These are phyloP conservation scores for Daldinia sp. DNA, from an alignment of 2,329 filamentous ascomycete genomes.

Conservation along the genomic window DNA sequence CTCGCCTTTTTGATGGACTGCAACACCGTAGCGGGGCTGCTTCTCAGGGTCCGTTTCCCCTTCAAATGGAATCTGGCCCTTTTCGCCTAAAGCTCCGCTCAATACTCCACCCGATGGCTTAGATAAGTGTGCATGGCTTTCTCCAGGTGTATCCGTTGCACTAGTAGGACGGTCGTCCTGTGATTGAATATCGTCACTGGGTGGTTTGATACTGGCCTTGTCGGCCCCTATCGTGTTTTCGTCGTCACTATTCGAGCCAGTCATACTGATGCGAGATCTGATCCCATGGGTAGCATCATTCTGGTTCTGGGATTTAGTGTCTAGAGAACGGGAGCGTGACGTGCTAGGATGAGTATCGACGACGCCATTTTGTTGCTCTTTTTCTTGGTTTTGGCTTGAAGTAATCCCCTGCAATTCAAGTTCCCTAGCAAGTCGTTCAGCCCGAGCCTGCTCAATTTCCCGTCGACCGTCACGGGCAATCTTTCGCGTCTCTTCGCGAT, in stretches of 20 bases:
- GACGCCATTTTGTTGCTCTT: slow-evolving; percentile 10
- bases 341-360: background rate
- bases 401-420: slow-evolving; percentile 39
- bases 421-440: slow-evolving; percentile 49
- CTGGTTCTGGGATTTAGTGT: background rate
- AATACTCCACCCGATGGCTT: slow-evolving; percentile 8
- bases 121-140: slow-evolving; percentile 8
- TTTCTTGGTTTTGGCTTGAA: slow-evolving; percentile 4
- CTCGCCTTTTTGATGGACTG: slow-evolving; percentile 6
- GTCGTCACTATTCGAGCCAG: background rate
- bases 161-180: slow-evolving; percentile 8
- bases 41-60: slow-evolving; percentile 30
- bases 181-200: background rate
- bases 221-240: background rate
- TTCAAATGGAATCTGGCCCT: slow-evolving; percentile 6
- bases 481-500: slow-evolving; percentile 68
- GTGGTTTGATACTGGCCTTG: background rate
- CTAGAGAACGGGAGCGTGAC: background rate
- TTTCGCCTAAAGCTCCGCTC: slow-evolving; percentile 27
- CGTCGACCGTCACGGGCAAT: slow-evolving; percentile 65
- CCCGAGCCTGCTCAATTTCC: slow-evolving; percentile 55
- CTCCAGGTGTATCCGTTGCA: slow-evolving; percentile 15
- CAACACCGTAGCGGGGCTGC: slow-evolving; percentile 15
- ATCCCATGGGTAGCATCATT: background rate
- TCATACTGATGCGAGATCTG: background rate